phyloP scores from a whole-genome alignment of 257 asterid genomes.

The Eustoma russellianum region DNA sequence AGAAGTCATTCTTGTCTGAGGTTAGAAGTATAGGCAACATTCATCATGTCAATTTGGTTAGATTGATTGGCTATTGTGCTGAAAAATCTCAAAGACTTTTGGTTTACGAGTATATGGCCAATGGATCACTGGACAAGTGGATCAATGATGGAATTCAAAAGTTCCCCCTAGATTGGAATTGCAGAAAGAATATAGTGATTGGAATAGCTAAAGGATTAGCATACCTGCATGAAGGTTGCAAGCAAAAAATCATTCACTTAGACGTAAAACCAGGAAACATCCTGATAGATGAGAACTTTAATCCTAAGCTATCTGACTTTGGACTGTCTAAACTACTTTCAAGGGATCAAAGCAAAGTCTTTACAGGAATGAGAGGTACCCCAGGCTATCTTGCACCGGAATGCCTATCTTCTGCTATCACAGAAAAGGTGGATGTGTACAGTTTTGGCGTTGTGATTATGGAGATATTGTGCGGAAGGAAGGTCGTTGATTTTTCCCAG shows the following conservation, averaged over 20 bases:
- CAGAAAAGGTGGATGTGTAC: slow-evolving; percentile 23
- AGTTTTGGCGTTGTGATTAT: slow-evolving; percentile 22
- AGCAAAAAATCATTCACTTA: slow-evolving; percentile 20
- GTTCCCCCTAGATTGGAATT: slow-evolving; percentile 15
- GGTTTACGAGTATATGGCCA: slow-evolving; percentile 23
- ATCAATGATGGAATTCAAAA: slow-evolving; percentile 6
- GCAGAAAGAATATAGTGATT: slow-evolving; percentile 17
- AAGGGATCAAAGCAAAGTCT: slow-evolving; percentile 18
- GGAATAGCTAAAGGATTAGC: slow-evolving; percentile 25
- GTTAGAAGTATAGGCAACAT: slow-evolving; percentile 22
- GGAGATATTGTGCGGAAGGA: slow-evolving; percentile 19
- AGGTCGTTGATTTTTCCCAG: slow-evolving; percentile 8
- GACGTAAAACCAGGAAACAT: slow-evolving; percentile 25
- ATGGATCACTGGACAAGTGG: slow-evolving; percentile 27
- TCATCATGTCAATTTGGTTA: slow-evolving; percentile 22
- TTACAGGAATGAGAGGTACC: slow-evolving; percentile 23
- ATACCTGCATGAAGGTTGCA: slow-evolving; percentile 24
- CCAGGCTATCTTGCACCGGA: slow-evolving; percentile 25
- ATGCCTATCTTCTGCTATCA: slow-evolving; percentile 16
- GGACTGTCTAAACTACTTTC: slow-evolving; percentile 22
- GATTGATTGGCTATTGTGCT: slow-evolving; percentile 19
- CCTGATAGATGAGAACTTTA: slow-evolving; percentile 17
- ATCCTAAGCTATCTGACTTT: slow-evolving; percentile 72
- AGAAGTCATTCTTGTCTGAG: slow-evolving; percentile 19
- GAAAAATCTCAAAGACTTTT: slow-evolving; percentile 26